phyloP scores from a whole-genome alignment of 305 asterid species.

The Galium porrigens region DNA sequence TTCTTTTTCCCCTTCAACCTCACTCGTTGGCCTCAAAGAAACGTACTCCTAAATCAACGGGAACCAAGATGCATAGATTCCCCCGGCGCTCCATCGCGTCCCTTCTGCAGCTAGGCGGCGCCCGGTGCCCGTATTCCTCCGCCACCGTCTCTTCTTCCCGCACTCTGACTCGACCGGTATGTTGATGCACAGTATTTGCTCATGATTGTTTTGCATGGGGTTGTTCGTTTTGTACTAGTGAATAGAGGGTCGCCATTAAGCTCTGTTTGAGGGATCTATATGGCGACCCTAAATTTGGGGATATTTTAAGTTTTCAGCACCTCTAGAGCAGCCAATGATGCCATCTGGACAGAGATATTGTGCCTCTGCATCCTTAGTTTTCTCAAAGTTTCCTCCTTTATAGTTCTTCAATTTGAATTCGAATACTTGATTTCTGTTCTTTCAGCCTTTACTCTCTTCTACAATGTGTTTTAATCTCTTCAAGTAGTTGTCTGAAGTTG shows the following conservation, averaged over 20 bases:
- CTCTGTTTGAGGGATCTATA: not conserved
- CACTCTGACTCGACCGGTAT: not conserved
- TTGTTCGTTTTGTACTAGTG: not conserved
- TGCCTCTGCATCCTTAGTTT: not conserved
- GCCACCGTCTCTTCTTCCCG: not conserved
- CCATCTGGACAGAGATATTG: not conserved
- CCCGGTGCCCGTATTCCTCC: not conserved
- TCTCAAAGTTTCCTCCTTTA: not conserved
- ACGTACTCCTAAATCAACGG: conserved; percentile 4
- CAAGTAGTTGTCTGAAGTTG: not conserved
- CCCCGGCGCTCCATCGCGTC: conserved; percentile 8
- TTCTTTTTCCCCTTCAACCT: not conserved
- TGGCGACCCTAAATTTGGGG: not conserved
- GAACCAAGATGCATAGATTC: conserved; percentile 2
- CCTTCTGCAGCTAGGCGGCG: not conserved
- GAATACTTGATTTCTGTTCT: not conserved
- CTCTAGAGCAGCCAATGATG: not conserved
- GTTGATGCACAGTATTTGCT: not conserved
- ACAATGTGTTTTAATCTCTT: too few species aligned
- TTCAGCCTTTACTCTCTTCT: not conserved
- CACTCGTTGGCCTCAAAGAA: not conserved
- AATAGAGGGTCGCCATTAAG: not conserved
- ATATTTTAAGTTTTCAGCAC: not conserved
- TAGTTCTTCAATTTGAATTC: not conserved
- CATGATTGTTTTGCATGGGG: not conserved